Evolutionary conservation across 441 rosid genomes (phyloP).

Genomic region (Croton laevigatus): DNA sequence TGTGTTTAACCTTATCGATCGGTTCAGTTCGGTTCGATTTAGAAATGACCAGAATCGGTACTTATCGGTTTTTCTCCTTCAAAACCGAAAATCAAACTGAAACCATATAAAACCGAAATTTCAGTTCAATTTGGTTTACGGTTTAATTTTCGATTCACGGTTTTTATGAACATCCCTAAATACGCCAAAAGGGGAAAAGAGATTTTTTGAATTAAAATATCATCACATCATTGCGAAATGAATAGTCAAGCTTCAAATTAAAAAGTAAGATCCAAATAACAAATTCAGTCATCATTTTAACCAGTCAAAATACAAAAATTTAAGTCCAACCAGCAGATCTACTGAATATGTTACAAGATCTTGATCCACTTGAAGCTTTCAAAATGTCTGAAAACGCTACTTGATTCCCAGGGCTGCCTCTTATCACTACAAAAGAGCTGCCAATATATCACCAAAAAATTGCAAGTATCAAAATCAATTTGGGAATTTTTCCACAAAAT

Average conservation of each 20-base stretch:
- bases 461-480: background rate
- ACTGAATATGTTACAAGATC: conserved; percentile 22
- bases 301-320: conserved; percentile 20
- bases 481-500: background rate
- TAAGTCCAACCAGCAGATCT: conserved; percentile 28
- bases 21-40: no score
- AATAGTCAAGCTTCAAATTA: background rate
- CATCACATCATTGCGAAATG: background rate
- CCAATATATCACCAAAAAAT: background rate
- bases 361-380: conserved; percentile 18
- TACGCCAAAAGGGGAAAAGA: no score
- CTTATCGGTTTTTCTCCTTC: no score
- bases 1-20: no score
- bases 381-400: conserved; percentile 1
- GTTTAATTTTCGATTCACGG: no score
- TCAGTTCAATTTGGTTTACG: no score
- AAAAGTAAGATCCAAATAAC: background rate
- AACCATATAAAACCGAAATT: no score
- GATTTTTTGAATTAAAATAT: no score
- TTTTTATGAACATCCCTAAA: no score
- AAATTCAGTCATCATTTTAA: background rate
- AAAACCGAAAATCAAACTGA: no score
- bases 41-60: no score
- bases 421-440: conserved; percentile 14
- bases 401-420: background rate